Evolutionary conservation across 768 basidiomycete species (phyloP), one percentile per base, ranked within the genome.

Genomic region (Brasilioporus rufonigricans): DNA sequence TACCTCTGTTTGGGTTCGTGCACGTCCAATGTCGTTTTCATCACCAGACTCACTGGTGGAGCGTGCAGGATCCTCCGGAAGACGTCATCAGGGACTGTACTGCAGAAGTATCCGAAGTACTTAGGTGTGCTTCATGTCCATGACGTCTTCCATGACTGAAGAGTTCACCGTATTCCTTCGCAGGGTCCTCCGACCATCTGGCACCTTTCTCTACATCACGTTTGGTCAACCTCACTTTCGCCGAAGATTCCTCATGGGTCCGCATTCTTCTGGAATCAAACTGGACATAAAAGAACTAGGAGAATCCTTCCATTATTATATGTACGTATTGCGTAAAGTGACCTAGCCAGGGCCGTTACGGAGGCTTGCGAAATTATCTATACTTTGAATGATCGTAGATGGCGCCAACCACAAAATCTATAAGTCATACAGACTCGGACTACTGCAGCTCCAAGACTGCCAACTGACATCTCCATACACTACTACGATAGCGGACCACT

Each of bases 201-300:
- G 88, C 0, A 58, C 75, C 3, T 90, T 93, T 69, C 69, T 93
- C 44, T 92, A 93, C 67, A 71, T 93, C 54, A 93, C 91, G 5
- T 92, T 93, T 60, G 92, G 91, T 5, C 92, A 93, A 66, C 92
- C 92, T 1, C 92, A 94, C 66, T 93, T 94, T 67, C 85, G 92
- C 38, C 76, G 77, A 52, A 83, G 82, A 19, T 91, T 83, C 68
- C 72, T 94, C 18, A 77, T 73, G 4, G 68, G 68, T 29, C 29
- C 57, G 1, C 64, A 71, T 48, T 72, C 77, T 46, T 74, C 78
- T 16, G 78, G 73, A 2, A 85, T 89, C 21, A 79, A 67, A 7
- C 73, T 93, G 5, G 83, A 89, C 61, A 77, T 91, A 50, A 79
- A 78, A 53, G 78, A 86, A 58, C 73, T 93, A 27, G 91, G 91